Evolutionary conservation across 768 basidiomycete species (phyloP).

Genomic region (Macrolepiota dolichaula): DNA sequence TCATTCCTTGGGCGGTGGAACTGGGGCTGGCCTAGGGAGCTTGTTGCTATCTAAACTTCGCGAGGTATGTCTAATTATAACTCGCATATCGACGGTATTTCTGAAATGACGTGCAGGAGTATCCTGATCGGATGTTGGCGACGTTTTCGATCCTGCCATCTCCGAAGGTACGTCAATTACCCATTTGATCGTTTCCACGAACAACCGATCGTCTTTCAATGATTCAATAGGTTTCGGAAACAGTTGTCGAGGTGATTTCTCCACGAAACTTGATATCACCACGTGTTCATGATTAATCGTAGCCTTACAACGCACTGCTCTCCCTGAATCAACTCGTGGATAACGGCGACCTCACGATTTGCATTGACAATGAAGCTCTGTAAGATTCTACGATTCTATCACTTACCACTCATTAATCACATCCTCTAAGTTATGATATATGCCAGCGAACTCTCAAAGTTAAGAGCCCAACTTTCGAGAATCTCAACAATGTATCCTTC

Average conservation of each 20-base stretch:
- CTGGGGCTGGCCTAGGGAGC: conserved; percentile 82
- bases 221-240: conserved; percentile 47
- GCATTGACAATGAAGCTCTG: conserved; percentile 87
- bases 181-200: too few species aligned
- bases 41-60: conserved; percentile 78
- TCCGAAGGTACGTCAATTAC: conserved; percentile 34
- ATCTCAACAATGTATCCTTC: conserved; percentile 63
- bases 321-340: conserved; percentile 90
- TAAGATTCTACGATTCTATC: conserved; percentile 29
- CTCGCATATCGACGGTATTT: neutral
- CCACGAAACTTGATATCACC: conserved; percentile 8
- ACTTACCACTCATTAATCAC: neutral
- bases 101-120: conserved; percentile 34
- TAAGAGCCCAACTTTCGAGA: conserved; percentile 56
- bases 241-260: conserved; percentile 54
- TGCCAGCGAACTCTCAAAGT: conserved; percentile 62
- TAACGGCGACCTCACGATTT: conserved; percentile 79
- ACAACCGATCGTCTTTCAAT: neutral
- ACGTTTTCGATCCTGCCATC: conserved; percentile 53
- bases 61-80: conserved; percentile 45
- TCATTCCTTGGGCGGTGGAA: conserved; percentile 91
- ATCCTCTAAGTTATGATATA: conserved; percentile 61
- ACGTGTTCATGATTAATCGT: conserved; percentile 45
- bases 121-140: conserved; percentile 52
- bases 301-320: conserved; percentile 86